Evolutionary conservation across 2,329 filamentous ascomycete species (phyloP), one percentile per base, ranked within the genome.

Genomic region (Camillea tinctor): DNA sequence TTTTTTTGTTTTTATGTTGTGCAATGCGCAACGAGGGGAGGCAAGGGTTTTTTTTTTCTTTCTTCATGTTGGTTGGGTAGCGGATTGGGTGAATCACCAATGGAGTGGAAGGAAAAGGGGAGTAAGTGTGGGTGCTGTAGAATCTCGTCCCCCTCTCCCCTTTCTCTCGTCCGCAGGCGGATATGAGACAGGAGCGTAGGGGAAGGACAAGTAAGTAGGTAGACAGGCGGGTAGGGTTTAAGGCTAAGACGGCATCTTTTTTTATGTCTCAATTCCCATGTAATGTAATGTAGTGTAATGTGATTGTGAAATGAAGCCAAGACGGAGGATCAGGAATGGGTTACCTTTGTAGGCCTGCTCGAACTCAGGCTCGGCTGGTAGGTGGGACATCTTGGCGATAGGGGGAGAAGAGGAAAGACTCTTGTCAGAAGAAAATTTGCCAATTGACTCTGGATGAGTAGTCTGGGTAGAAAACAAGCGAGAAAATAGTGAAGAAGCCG

Each of bases 281-380:
- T 56, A 11, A n/a, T n/a, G n/a, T n/a, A n/a, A 23, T n/a, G 30
- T 44, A 44, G 59, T 54, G 56, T 50, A 48, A 51, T 15, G 26
- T 54, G 24, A 58, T 52, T 58, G 55, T 53, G 55, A 48, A 50
- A 55, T 76, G 15, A 15, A 30, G 26, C 26, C 17, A 44, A 44
- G 17, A n/a, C 36, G 17, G 36, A 44, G 36, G 36, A 7, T 17
- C 36, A 44, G 36, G n/a, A 48, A 49, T 52, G 40, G 19, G 84
- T 73, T 81, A 96, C 92, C 92, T 78, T 93, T 92, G 87, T 96
- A 96, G 74, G 94, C 94, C 87, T 98, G 94, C 88, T 97, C 88
- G 83, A 98, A 98, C 84, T 99, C 94, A 74, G 95, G 94, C 87
- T 98, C 94, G 66, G 82, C 81, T 56, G 91, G 87, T 73, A 95